Conservation (phyloP, 2,329 filamentous ascomycete genomes). For the Mollisiaceae sp. region DNA sequence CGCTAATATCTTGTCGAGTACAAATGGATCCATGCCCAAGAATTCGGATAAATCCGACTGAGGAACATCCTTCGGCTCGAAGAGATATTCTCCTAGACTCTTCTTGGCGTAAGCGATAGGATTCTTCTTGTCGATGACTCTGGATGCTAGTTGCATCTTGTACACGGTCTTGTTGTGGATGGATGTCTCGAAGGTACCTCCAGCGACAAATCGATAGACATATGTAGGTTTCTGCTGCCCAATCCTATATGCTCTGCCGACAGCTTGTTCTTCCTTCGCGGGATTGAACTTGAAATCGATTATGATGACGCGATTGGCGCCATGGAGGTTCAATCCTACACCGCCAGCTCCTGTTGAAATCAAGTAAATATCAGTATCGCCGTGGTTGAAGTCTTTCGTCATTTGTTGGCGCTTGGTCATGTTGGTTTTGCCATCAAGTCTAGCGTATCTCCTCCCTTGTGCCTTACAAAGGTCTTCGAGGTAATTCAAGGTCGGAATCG, state of each 20-base stretch:
- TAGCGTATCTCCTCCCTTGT: conserved; percentile 54
- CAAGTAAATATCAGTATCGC: conserved; percentile 66
- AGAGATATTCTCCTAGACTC: conserved; percentile 60
- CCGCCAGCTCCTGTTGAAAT: conserved; percentile 87
- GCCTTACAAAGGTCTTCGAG: conserved; percentile 61
- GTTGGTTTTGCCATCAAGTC: conserved; percentile 71
- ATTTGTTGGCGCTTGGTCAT: conserved; percentile 63
- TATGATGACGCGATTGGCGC: conserved; percentile 85
- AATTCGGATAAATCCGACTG: conserved; percentile 58
- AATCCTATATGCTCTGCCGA: conserved; percentile 84
- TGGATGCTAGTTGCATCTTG: conserved; percentile 79
- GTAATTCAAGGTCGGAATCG: conserved; percentile 71
- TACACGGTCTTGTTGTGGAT: conserved; percentile 78
- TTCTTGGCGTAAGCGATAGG: conserved; percentile 69
- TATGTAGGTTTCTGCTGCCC: conserved; percentile 81
- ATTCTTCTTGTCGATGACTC: conserved; percentile 85
- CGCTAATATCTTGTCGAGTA: conserved; percentile 67
- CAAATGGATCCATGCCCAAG: conserved; percentile 61
- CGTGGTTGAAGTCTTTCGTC: conserved; percentile 72
- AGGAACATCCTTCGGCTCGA: conserved; percentile 56
- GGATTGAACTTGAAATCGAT: conserved; percentile 87
- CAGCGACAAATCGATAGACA: conserved; percentile 81
- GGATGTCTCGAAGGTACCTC: conserved; percentile 78
- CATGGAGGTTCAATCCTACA: conserved; percentile 80
- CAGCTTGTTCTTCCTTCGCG: conserved; percentile 80